Percentiles rank a stretch among this genome's conserved stretches.
Conservation (phyloP, 1,139 yeast genomes). For the Suhomyces taliae region DNA sequence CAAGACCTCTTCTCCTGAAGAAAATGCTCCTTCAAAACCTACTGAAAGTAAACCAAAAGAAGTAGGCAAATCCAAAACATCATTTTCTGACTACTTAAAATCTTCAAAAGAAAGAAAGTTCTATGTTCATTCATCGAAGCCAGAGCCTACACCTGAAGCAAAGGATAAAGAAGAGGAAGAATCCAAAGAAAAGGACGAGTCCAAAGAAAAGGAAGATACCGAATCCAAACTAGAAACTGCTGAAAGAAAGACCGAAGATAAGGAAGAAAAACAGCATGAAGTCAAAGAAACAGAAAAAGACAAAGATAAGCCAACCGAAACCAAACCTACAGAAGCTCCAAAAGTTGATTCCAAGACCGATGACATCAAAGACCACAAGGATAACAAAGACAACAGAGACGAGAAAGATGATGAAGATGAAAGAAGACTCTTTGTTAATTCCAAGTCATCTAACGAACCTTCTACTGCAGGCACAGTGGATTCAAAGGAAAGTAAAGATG, state of each 20-base stretch:
- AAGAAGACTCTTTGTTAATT: not conserved
- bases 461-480: slow-evolving; percentile 3
- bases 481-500: not conserved
- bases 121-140: slow-evolving; percentile 4
- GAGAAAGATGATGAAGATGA: not conserved
- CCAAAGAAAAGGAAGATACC: not conserved
- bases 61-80: slow-evolving; percentile 8
- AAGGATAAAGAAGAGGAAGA: not conserved
- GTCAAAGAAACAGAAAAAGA: not conserved
- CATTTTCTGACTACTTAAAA: slow-evolving; percentile 18
- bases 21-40: not conserved
- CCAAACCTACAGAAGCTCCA: slow-evolving; percentile 1
- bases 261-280: not conserved
- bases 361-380: too few relatives aligned
- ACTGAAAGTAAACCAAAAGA: not conserved
- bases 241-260: not conserved
- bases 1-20: not conserved
- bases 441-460: not conserved
- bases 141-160: not conserved
- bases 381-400: too few relatives aligned
- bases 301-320: not conserved
- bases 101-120: slow-evolving; percentile 11
- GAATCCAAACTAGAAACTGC: not conserved
- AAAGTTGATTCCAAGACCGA: too few relatives aligned
- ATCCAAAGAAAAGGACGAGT: not conserved